A percentile compares a stretch with the other conserved stretches of the same genome.
Conservation (phyloP, 2,329 filamentous ascomycete genomes). For the Cercospora zeina region DNA sequence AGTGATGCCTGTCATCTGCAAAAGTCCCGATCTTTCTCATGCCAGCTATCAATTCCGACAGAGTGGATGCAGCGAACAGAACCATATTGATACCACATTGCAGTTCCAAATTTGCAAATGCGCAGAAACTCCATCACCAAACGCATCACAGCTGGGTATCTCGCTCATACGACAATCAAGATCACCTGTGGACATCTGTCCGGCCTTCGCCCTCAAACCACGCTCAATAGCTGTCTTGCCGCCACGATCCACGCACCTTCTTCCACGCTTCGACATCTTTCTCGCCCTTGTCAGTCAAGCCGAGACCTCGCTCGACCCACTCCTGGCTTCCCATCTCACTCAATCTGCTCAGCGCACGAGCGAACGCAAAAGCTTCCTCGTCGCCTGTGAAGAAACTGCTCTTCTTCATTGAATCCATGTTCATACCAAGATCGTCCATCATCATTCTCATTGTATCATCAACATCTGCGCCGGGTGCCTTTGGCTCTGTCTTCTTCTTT, state of each 20-base stretch:
- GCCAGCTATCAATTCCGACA: background rate
- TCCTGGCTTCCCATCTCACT: constrained; percentile 91
- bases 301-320: constrained; percentile 82
- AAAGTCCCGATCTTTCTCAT: background rate
- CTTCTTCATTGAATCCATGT: constrained; percentile 79
- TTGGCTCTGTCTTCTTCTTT: constrained; percentile 25
- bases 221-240: constrained; percentile 58
- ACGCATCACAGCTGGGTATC: constrained; percentile 15
- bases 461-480: constrained; percentile 43
- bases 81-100: background rate
- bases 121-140: background rate
- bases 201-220: background rate
- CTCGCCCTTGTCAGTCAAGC: constrained; percentile 66
- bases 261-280: constrained; percentile 65
- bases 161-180: constrained; percentile 12
- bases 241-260: constrained; percentile 65
- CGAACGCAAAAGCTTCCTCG: constrained; percentile 96
- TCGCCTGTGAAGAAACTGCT: constrained; percentile 88
- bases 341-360: constrained; percentile 77
- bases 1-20: background rate
- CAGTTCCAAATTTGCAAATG: background rate
- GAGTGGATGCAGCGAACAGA: background rate
- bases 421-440: constrained; percentile 85
- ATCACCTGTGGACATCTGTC: background rate
- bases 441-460: constrained; percentile 73